Percentiles rank a stretch among this genome's conserved stretches.
These are phyloP conservation scores for Lipomyces yamanashiensis DNA, from an alignment of 805 yeast species.

Conservation along the genomic window DNA sequence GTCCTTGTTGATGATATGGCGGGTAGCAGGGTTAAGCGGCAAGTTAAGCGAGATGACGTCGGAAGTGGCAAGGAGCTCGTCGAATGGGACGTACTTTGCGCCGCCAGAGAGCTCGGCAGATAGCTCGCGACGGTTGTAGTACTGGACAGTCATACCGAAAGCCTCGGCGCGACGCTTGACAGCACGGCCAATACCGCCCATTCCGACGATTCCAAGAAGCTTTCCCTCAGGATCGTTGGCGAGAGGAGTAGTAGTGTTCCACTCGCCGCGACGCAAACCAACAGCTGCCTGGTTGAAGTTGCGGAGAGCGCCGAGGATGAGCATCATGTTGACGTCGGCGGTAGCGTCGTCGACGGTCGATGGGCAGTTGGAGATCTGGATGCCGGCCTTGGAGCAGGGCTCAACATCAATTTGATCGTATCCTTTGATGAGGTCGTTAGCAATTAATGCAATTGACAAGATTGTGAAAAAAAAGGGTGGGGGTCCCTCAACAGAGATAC, in stretches of 20 bases:
- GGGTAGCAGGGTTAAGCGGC: constrained; percentile 75
- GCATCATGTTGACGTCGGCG: constrained; percentile 69
- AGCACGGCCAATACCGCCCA: constrained; percentile 90
- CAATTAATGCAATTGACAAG: neutral
- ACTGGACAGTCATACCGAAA: constrained; percentile 77
- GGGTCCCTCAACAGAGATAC: neutral
- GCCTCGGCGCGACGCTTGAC: constrained; percentile 72
- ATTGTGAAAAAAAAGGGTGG: neutral
- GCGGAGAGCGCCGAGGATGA: constrained; percentile 66
- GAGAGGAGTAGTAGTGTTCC: constrained; percentile 63
- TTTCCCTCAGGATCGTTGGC: constrained; percentile 81
- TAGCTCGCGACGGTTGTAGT: constrained; percentile 70
- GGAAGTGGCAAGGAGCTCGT: constrained; percentile 63
- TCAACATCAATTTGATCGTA: constrained; percentile 71
- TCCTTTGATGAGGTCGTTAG: constrained; percentile 20
- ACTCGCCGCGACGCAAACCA: constrained; percentile 60
- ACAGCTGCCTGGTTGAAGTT: constrained; percentile 67
- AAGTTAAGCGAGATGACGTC: constrained; percentile 77
- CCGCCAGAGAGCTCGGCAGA: constrained; percentile 66
- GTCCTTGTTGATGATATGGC: constrained; percentile 66
- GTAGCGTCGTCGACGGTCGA: constrained; percentile 70
- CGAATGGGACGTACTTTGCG: constrained; percentile 72
- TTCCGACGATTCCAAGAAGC: constrained; percentile 77
- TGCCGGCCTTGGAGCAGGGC: constrained; percentile 55
- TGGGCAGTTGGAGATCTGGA: constrained; percentile 72